Evolutionary conservation across 148 eudicot species (phyloP).

Genomic region (Gaultheria prostrata): DNA sequence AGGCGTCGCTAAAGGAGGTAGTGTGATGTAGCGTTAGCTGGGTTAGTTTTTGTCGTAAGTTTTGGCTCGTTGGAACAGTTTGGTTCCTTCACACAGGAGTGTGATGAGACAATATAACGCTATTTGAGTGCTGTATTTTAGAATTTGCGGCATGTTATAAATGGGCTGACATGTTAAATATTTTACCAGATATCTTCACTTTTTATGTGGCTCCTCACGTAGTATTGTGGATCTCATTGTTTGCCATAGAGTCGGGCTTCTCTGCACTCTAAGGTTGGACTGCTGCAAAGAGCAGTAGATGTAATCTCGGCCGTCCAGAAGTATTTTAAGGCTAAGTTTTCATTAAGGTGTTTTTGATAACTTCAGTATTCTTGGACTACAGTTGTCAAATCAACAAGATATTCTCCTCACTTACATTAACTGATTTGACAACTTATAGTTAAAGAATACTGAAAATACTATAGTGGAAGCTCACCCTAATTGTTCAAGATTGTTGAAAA

Average conservation of each 20-base stretch:
- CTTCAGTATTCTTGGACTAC: too few species aligned
- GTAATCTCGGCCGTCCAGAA: too few species aligned
- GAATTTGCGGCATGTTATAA: not conserved
- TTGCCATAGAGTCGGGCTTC: too few species aligned
- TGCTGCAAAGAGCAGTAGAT: too few species aligned
- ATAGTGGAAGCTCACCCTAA: too few species aligned
- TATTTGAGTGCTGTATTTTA: not conserved
- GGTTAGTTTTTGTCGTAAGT: not conserved
- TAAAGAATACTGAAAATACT: too few species aligned
- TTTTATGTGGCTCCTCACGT: not conserved
- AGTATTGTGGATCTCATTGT: not conserved
- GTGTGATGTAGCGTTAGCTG: not conserved
- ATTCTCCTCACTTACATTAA: too few species aligned
- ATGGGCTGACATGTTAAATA: not conserved
- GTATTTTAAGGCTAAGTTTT: too few species aligned
- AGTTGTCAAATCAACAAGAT: too few species aligned
- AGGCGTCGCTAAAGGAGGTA: slow-evolving; percentile 17
- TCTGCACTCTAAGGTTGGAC: too few species aligned
- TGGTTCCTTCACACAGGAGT: not conserved
- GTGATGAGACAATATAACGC: not conserved
- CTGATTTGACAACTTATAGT: too few species aligned
- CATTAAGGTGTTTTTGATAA: too few species aligned
- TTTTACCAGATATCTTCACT: not conserved
- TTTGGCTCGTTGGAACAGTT: not conserved
- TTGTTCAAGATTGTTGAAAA: not conserved